Evolutionary conservation across 805 yeast genomes (phyloP).

Genomic region (Spathaspora boniae): DNA sequence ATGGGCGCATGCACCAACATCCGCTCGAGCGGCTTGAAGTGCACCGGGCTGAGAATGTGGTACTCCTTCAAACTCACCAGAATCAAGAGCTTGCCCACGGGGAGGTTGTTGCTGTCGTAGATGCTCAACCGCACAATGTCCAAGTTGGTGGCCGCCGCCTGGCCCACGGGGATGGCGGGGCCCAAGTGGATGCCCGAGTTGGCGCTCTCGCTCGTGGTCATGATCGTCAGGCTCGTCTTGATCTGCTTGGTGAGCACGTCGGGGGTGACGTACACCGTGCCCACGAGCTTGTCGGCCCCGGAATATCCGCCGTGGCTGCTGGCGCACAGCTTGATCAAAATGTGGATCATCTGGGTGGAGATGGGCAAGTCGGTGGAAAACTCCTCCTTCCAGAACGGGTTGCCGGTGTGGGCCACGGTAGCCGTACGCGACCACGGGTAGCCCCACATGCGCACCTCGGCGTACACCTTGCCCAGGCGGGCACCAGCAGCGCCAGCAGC

Average conservation of each 20-base stretch:
- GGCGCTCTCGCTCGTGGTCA: constrained; percentile 19
- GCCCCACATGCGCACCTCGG: constrained; percentile 72
- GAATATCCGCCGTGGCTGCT: constrained; percentile 20
- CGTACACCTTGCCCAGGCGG: constrained; percentile 42
- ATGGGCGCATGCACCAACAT: constrained; percentile 54
- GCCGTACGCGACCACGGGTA: constrained; percentile 79
- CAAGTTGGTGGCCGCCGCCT: constrained; percentile 1
- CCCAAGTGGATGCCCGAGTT: constrained; percentile 2
- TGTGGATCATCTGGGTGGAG: constrained; percentile 49
- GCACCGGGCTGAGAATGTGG: constrained; percentile 56
- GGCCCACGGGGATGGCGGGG: constrained; percentile 6
- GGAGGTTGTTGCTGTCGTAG: constrained; percentile 36
- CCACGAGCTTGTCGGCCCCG: constrained; percentile 42
- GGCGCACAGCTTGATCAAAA: constrained; percentile 40
- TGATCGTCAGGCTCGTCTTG: constrained; percentile 27
- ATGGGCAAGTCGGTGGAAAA: constrained; percentile 61
- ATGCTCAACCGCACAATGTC: constrained; percentile 47
- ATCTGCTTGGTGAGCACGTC: constrained; percentile 40
- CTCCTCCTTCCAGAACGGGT: constrained; percentile 84
- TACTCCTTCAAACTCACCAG: constrained; percentile 49
- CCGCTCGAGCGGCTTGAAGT: constrained; percentile 60
- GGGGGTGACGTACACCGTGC: constrained; percentile 53
- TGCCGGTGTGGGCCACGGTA: constrained; percentile 42
- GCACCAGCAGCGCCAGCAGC: too few species aligned
- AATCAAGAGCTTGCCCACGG: constrained; percentile 57